Evolutionary conservation across 2,329 filamentous ascomycete species (phyloP).

Genomic region (Aspergillus transmontanensis): DNA sequence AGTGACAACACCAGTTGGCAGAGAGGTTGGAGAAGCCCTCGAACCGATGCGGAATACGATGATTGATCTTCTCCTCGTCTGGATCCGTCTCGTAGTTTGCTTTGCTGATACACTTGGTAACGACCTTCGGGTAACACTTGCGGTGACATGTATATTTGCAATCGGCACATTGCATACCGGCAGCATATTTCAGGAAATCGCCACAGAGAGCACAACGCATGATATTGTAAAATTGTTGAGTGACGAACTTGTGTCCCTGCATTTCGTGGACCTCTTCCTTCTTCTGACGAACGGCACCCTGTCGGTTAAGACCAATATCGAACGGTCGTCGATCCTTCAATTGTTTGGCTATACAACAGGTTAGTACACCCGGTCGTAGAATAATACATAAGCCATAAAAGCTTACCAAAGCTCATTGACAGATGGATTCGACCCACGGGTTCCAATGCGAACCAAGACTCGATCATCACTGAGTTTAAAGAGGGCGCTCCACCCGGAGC

Average conservation of each 20-base stretch:
- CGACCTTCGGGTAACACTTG: slow-evolving; percentile 94
- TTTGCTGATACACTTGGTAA: slow-evolving; percentile 99
- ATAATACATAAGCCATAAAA: neutral
- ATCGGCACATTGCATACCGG: slow-evolving; percentile 98
- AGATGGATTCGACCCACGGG: slow-evolving; percentile 91
- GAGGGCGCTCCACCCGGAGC: slow-evolving; percentile 32
- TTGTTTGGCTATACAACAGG: slow-evolving; percentile 66
- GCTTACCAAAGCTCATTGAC: slow-evolving; percentile 76
- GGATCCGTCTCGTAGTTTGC: slow-evolving; percentile 98
- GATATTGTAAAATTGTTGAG: slow-evolving; percentile 99
- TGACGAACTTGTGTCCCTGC: slow-evolving; percentile 98
- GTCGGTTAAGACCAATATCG: slow-evolving; percentile 87
- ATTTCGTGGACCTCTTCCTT: slow-evolving; percentile 99
- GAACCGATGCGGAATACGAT: slow-evolving; percentile 97
- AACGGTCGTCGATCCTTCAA: slow-evolving; percentile 79
- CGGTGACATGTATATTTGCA: slow-evolving; percentile 99
- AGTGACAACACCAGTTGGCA: slow-evolving; percentile 99
- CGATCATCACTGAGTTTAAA: slow-evolving; percentile 59
- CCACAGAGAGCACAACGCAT: slow-evolving; percentile 98
- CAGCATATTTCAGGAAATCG: slow-evolving; percentile 97
- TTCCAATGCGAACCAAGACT: slow-evolving; percentile 96
- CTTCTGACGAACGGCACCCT: slow-evolving; percentile 93
- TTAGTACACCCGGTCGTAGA: slow-evolving; percentile 18
- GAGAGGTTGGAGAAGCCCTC: slow-evolving; percentile 96
- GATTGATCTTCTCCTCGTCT: slow-evolving; percentile 99